Evolutionary conservation across 768 basidiomycete genomes (phyloP).

Genomic region (Kwoniella dejecticola): DNA sequence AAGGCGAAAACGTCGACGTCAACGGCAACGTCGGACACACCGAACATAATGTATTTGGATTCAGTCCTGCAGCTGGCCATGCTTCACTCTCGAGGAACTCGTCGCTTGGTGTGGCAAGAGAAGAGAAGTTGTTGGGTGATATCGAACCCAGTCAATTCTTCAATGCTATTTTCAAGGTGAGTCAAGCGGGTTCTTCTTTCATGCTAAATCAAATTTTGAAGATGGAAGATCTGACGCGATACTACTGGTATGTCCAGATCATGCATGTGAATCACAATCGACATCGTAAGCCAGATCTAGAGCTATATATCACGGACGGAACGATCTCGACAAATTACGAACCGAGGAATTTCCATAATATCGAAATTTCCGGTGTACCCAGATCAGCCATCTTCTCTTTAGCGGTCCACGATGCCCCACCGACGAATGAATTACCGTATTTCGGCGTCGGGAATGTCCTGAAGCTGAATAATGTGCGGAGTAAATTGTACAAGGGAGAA

Average conservation of each 20-base stretch:
- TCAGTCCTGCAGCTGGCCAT: too few relatives aligned
- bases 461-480: constrained; percentile 30
- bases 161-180: constrained; percentile 39
- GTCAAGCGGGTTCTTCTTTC: background rate
- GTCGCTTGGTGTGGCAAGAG: background rate
- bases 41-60: too few relatives aligned
- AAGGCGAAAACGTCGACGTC: background rate
- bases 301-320: constrained; percentile 45
- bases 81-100: background rate
- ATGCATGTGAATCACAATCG: constrained; percentile 21
- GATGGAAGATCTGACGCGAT: too few relatives aligned
- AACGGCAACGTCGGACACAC: too few relatives aligned
- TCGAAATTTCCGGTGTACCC: constrained; percentile 21
- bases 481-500: constrained; percentile 28
- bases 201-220: too few relatives aligned
- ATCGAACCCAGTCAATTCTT: constrained; percentile 22
- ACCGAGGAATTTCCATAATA: constrained; percentile 34
- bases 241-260: constrained; percentile 24
- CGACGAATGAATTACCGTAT: background rate
- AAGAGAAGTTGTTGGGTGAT: constrained; percentile 8
- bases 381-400: constrained; percentile 23
- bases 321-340: constrained; percentile 12
- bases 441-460: constrained; percentile 30
- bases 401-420: constrained; percentile 26
- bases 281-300: constrained; percentile 15